phyloP scores from a whole-genome alignment of 129 eudicot species.

The Arctium lappa region DNA sequence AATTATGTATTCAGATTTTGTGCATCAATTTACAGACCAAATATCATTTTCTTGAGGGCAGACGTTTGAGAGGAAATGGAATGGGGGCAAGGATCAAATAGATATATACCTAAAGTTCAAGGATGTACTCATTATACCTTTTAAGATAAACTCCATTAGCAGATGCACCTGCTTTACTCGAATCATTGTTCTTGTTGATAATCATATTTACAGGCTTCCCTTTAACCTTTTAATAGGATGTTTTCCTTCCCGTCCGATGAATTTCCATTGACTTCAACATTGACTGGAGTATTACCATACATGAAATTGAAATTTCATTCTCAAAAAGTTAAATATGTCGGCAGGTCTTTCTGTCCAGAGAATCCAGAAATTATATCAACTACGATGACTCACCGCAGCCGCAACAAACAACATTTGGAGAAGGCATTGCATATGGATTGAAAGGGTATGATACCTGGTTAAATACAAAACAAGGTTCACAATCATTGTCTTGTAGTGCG shows the following conservation, averaged over 20 bases:
- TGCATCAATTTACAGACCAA: too few relatives aligned
- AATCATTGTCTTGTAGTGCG: background rate
- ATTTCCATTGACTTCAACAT: slow-evolving; percentile 66
- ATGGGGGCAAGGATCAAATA: too few relatives aligned
- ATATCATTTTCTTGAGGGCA: too few relatives aligned
- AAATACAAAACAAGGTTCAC: background rate
- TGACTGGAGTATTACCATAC: slow-evolving; percentile 67
- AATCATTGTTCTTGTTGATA: slow-evolving; percentile 69
- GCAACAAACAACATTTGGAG: slow-evolving; percentile 92
- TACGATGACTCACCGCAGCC: slow-evolving; percentile 71
- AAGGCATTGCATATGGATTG: slow-evolving; percentile 87
- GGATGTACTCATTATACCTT: slow-evolving; percentile 45
- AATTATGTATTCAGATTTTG: too few relatives aligned
- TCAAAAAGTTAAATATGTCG: background rate
- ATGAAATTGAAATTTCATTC: slow-evolving; percentile 12
- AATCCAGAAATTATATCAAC: background rate
- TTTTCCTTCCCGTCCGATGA: slow-evolving; percentile 89
- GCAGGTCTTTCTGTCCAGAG: background rate
- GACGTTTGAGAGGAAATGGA: too few relatives aligned
- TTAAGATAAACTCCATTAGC: slow-evolving; percentile 83
- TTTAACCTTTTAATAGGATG: slow-evolving; percentile 93
- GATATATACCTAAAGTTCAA: background rate
- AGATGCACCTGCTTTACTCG: slow-evolving; percentile 66
- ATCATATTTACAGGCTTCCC: slow-evolving; percentile 93
- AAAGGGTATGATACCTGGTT: slow-evolving; percentile 91